Evolutionary conservation across 805 yeast genomes (phyloP), one percentile per base, ranked within the genome.

Genomic region (Metschnikowia henanensis): DNA sequence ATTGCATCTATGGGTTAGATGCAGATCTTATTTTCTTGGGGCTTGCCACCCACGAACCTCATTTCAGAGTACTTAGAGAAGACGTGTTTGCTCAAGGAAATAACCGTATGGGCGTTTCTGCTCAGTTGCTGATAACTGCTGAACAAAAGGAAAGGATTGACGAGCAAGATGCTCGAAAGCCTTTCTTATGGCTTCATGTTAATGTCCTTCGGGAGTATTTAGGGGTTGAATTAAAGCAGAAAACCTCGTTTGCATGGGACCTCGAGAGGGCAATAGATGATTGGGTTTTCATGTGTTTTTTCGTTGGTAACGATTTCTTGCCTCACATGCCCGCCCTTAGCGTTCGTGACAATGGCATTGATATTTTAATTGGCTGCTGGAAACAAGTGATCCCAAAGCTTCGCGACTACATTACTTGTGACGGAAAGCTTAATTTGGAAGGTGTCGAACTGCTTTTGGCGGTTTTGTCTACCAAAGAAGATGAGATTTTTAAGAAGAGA

Each of bases 251-350:
- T 58, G 76, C 80, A 17, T 90, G 84, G 66, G 97, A 94, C 61
- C 64, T 91, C 41, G 99, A 94, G 67, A 75, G 99, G 46, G 97
- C 98, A 2, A 84, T 94, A 49, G 99, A 94, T 61, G 99, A 94
- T 66, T 94, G 99, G 99, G 89, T 94, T 13, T 94, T 94, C 55
- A 85, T 94, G 91, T 92, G 98, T 76, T 94, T 94, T 72, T 94
- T 94, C 61, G 95, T 92, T 51, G 99, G 99, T 65, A 94, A 94
- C 61, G 99, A 94, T 80, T 94, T 94, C 75, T 71, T 94, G 57
- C 99, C 99, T 1, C 98, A 92, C 66, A 70, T 94, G 53, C 98
- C 99, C 4, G 83, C 95, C 22, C 75, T 94, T 43, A 97, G 92
- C 58, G 97, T 94, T 33, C 80, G 99, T 55, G 98, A 94, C 64